A percentile compares a stretch with the other conserved stretches of the same genome.
Conservation (phyloP, 805 yeast species). For the Wickerhamomyces chaumierensis region DNA sequence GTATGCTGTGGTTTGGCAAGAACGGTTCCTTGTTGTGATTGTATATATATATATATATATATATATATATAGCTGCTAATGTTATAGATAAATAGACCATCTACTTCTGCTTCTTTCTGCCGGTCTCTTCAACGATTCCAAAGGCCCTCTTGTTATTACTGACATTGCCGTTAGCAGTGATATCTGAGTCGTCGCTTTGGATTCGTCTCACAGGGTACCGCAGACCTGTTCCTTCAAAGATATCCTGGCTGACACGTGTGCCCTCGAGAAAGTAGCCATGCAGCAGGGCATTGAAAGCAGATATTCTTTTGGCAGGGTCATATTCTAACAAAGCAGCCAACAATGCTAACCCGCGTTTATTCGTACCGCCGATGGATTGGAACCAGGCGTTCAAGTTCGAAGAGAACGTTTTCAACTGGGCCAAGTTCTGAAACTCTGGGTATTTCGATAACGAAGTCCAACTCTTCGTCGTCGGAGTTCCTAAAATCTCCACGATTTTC, state of each 20-base stretch:
- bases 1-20: not conserved
- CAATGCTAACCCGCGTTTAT: conserved; percentile 55
- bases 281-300: conserved; percentile 64
- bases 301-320: conserved; percentile 71
- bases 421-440: conserved; percentile 70
- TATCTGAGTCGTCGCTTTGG: conserved; percentile 79
- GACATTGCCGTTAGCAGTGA: conserved; percentile 21
- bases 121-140: no score
- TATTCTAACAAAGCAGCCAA: conserved; percentile 59
- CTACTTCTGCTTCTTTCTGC: no score
- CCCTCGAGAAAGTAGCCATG: conserved; percentile 72
- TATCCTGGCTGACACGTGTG: conserved; percentile 61
- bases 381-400: conserved; percentile 74
- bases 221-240: conserved; percentile 64
- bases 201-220: conserved; percentile 83
- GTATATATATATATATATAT: no score
- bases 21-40: no score
- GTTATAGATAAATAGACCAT: no score
- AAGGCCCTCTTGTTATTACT: no score
- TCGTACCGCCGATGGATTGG: conserved; percentile 67
- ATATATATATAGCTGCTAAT: no score
- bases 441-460: conserved; percentile 77
- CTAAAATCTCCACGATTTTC: conserved; percentile 85
- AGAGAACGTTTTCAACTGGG: conserved; percentile 49
- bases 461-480: conserved; percentile 66